Evolutionary conservation across 345 rosid species (phyloP).

Genomic region (Mercurialis annua): DNA sequence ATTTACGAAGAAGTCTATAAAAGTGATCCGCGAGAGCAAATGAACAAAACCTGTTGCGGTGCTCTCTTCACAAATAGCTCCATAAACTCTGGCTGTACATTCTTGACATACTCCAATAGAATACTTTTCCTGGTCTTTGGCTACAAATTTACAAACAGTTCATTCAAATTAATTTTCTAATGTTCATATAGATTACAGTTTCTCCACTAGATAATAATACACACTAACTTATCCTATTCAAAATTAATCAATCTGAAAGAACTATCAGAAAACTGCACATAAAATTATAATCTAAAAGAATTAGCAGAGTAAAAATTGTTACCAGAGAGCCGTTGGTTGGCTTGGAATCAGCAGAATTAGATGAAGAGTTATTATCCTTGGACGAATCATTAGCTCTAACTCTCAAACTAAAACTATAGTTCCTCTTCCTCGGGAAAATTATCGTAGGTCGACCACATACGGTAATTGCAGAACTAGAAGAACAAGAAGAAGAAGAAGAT

Average conservation of each 20-base stretch:
- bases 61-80: conserved; percentile 88
- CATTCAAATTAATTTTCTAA: conserved; percentile 10
- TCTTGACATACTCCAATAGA: conserved; percentile 86
- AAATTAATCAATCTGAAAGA: too few species aligned
- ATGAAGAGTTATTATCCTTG: conserved; percentile 36
- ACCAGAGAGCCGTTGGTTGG: conserved; percentile 70
- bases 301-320: conserved; percentile 3
- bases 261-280: background rate
- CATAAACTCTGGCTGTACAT: conserved; percentile 94
- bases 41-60: conserved; percentile 61
- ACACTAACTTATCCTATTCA: background rate
- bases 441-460: conserved; percentile 31
- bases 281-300: background rate
- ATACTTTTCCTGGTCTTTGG: conserved; percentile 76
- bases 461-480: conserved; percentile 21
- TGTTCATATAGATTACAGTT: background rate
- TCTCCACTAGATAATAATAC: background rate
- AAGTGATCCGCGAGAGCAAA: background rate
- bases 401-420: conserved; percentile 17
- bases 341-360: conserved; percentile 52
- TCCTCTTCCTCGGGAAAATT: conserved; percentile 34
- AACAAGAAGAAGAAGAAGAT: conserved; percentile 28
- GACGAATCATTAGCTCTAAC: conserved; percentile 66
- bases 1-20: background rate
- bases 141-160: conserved; percentile 28